Evolutionary conservation across 495 filamentous ascomycete species (phyloP).

Genomic region (Daldinia caldariorum): DNA sequence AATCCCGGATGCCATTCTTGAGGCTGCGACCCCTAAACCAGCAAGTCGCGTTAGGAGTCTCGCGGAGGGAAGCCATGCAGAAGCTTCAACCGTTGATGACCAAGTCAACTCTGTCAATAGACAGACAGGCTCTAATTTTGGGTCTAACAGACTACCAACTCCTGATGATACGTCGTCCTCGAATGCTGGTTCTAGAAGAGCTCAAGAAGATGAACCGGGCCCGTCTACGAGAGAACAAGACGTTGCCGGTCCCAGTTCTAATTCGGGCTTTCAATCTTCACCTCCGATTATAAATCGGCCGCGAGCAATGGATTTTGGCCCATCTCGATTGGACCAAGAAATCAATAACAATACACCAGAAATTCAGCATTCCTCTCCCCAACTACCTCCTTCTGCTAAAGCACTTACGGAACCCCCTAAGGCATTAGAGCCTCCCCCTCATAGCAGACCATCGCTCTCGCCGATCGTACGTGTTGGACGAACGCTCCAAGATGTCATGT

Average conservation of each 20-base stretch:
- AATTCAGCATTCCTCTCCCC: constrained; percentile 48
- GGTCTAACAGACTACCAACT: constrained; percentile 59
- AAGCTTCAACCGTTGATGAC: constrained; percentile 8
- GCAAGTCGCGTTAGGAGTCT: constrained; percentile 16
- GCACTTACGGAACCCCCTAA: constrained; percentile 30
- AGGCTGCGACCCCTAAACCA: constrained; percentile 59
- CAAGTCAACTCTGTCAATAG: constrained; percentile 25
- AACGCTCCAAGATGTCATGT: constrained; percentile 61
- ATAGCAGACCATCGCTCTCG: constrained; percentile 56
- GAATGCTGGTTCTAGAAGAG: constrained; percentile 44
- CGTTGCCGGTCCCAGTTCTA: constrained; percentile 16
- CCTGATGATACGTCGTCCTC: constrained; percentile 66
- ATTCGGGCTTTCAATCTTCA: constrained; percentile 40
- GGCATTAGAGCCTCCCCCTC: constrained; percentile 38
- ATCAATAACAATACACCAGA: constrained; percentile 43
- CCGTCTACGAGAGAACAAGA: constrained; percentile 18
- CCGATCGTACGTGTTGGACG: constrained; percentile 63
- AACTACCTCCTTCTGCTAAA: constrained; percentile 46
- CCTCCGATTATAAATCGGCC: constrained; percentile 43
- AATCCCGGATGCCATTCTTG: constrained; percentile 58
- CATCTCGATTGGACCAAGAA: constrained; percentile 41
- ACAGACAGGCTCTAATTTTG: constrained; percentile 48
- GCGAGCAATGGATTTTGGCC: constrained; percentile 44
- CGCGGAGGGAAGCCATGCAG: constrained; percentile 10
- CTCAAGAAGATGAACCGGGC: constrained; percentile 34